Evolutionary conservation across 2,329 filamentous ascomycete genomes (phyloP).

Genomic region (Neophaeococcomyces mojaviensis): DNA sequence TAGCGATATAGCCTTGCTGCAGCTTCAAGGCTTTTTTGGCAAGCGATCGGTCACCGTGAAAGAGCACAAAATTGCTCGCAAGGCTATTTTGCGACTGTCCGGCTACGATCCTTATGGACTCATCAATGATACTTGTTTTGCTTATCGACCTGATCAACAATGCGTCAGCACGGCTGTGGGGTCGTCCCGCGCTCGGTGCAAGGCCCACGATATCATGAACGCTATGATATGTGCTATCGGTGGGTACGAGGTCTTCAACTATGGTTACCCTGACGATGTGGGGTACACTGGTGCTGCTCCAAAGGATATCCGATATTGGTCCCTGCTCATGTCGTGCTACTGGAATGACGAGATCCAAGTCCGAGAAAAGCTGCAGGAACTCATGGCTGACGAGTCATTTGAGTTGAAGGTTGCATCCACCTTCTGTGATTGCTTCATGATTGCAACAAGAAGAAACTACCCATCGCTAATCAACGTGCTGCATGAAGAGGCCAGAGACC

Average conservation of each 20-base stretch:
- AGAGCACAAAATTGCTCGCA: background rate
- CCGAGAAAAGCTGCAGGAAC: background rate
- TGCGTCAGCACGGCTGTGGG: background rate
- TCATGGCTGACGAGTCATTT: slow-evolving; percentile 1
- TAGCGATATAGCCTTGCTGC: slow-evolving; percentile 1
- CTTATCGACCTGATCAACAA: background rate
- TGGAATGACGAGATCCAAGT: background rate
- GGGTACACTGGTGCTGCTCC: background rate
- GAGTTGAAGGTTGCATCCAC: background rate
- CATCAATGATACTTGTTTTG: background rate
- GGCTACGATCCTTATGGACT: background rate
- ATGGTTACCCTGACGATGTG: background rate
- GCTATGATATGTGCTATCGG: slow-evolving; percentile 2
- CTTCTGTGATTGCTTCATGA: slow-evolving; percentile 5
- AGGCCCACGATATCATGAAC: slow-evolving; percentile 7
- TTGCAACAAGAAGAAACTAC: slow-evolving; percentile 2
- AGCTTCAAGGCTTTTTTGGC: slow-evolving; percentile 7
- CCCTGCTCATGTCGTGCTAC: background rate
- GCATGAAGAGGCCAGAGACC: slow-evolving; percentile 1
- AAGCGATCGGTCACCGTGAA: slow-evolving; percentile 2
- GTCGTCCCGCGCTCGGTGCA: background rate
- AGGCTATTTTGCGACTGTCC: background rate
- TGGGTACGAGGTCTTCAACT: slow-evolving; percentile 2
- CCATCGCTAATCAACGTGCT: background rate
- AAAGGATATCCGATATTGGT: slow-evolving; percentile 5